Conservation (phyloP, 106 monocot genomes). For the Hemerocallis citrina region DNA sequence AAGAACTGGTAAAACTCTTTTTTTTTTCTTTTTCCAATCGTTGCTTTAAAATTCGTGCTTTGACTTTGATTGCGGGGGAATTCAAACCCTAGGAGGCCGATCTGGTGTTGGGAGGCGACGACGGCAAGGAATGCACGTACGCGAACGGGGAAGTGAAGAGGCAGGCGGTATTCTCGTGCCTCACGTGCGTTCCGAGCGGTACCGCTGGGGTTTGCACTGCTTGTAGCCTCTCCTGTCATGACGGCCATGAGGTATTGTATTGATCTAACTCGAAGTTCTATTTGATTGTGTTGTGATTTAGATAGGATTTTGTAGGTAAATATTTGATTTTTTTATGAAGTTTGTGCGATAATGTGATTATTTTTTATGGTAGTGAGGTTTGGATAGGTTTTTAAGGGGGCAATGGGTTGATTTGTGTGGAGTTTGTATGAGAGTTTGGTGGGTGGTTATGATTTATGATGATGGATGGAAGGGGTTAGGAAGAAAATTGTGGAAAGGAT, state of each 20-base stretch:
- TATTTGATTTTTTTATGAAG: too few relatives aligned
- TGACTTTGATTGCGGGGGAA: constrained; percentile 21
- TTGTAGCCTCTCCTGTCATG: constrained; percentile 81
- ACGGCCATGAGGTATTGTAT: constrained; percentile 83
- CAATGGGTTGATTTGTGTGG: too few relatives aligned
- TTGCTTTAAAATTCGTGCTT: not conserved
- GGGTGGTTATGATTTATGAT: too few relatives aligned
- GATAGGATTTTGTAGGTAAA: too few relatives aligned
- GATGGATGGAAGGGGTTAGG: too few relatives aligned
- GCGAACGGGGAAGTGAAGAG: constrained; percentile 82
- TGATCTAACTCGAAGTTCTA: not conserved
- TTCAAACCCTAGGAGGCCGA: constrained; percentile 83
- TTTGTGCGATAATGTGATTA: too few relatives aligned
- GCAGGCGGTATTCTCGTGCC: constrained; percentile 93
- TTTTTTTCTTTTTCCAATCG: constrained; percentile 2
- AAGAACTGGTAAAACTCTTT: constrained; percentile 55
- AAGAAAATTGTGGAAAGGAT: too few relatives aligned
- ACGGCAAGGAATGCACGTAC: constrained; percentile 95
- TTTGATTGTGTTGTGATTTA: not conserved
- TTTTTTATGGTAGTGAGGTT: too few relatives aligned
- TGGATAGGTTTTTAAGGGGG: too few relatives aligned
- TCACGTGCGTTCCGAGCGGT: constrained; percentile 83
- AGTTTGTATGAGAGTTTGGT: too few relatives aligned
- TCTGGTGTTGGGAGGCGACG: constrained; percentile 94
- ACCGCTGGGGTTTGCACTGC: constrained; percentile 94